Percentiles rank a stretch among this genome's conserved stretches.
These are phyloP conservation scores for Rutstroemia sp. DNA, from an alignment of 2,329 filamentous ascomycete species.

Conservation along the genomic window DNA sequence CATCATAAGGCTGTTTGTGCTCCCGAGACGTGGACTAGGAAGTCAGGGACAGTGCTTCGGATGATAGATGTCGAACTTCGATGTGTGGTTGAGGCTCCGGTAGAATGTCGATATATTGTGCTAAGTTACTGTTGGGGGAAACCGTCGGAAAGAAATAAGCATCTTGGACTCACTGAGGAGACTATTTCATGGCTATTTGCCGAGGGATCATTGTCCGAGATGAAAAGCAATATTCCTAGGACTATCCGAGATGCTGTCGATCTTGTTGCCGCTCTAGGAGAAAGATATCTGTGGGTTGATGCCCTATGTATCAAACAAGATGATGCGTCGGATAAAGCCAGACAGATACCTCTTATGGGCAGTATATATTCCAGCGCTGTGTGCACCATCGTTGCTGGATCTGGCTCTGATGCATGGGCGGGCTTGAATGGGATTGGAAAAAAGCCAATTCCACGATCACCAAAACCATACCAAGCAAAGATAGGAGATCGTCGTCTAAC, in stretches of 20 bases:
- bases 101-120: neutral
- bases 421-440: constrained; percentile 5
- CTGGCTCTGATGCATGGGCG: constrained; percentile 19
- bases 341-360: constrained; percentile 11
- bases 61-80: constrained; percentile 1
- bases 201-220: neutral
- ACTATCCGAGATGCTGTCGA: constrained; percentile 16
- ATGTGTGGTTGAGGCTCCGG: neutral
- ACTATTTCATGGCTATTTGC: neutral
- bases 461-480: neutral
- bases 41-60: neutral
- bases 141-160: neutral
- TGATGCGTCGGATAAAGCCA: constrained; percentile 1
- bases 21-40: neutral
- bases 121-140: constrained; percentile 1
- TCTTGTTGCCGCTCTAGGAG: constrained; percentile 17
- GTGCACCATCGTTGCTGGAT: constrained; percentile 17
- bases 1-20: neutral
- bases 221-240: constrained; percentile 4
- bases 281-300: constrained; percentile 15
- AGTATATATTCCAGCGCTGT: constrained; percentile 16
- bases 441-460: neutral
- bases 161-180: neutral
- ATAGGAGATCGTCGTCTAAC: neutral
- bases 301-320: constrained; percentile 12